Evolutionary conservation across 768 basidiomycete species (phyloP).

Genomic region (Mycena alexandri): DNA sequence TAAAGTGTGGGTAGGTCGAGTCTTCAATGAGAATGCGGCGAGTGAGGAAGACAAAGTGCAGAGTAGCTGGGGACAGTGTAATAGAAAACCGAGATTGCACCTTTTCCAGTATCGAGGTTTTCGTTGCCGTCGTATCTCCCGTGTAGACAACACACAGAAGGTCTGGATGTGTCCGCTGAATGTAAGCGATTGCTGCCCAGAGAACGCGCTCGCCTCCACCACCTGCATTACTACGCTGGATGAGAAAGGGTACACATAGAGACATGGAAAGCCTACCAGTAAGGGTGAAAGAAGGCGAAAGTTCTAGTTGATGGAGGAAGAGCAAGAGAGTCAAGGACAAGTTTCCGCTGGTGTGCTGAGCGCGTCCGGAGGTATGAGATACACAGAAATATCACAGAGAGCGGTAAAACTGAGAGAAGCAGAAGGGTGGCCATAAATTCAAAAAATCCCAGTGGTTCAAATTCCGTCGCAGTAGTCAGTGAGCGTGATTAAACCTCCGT

Average conservation of each 20-base stretch:
- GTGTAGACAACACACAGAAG: constrained; percentile 87
- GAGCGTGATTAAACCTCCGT: no score
- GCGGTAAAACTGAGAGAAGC: constrained; percentile 3
- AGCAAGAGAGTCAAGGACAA: constrained; percentile 21
- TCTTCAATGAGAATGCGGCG: constrained; percentile 74
- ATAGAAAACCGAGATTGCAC: constrained; percentile 80
- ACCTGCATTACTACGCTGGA: constrained; percentile 85
- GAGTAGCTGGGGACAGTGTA: constrained; percentile 61
- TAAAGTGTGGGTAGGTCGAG: constrained; percentile 88
- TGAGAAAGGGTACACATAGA: constrained; percentile 36
- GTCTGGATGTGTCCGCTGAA: constrained; percentile 77
- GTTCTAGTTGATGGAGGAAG: constrained; percentile 32
- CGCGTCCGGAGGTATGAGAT: constrained; percentile 11
- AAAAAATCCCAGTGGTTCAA: no score
- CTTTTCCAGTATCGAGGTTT: constrained; percentile 83
- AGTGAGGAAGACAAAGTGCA: no score
- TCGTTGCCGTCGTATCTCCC: constrained; percentile 86
- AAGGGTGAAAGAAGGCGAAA: constrained; percentile 87
- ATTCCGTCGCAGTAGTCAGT: no score
- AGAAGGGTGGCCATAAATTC: constrained; percentile 7
- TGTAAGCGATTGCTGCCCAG: constrained; percentile 87
- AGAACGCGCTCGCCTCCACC: constrained; percentile 97
- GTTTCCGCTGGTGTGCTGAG: constrained; percentile 12
- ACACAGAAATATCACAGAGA: no score
- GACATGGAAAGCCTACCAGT: constrained; percentile 75